phyloP scores from a whole-genome alignment of 192 early-diverging fungal species.

The Backusella parvicylindrica region DNA sequence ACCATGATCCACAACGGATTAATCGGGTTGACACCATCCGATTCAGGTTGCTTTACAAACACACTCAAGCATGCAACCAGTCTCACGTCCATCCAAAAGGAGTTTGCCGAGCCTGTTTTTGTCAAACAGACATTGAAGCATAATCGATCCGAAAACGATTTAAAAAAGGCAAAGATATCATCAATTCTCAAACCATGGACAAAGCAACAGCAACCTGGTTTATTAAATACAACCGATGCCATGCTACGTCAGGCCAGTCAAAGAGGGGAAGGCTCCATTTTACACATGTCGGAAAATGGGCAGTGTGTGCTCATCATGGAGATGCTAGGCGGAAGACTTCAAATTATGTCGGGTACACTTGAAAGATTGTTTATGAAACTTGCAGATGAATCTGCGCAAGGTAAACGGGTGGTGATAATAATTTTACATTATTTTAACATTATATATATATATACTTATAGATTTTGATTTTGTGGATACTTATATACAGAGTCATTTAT shows the following conservation, averaged over 20 bases:
- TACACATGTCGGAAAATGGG: constrained; percentile 53
- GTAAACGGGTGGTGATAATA: constrained; percentile 18
- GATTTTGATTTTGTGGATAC: constrained; percentile 70
- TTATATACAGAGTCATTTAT: constrained; percentile 56
- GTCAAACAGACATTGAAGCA: constrained; percentile 22
- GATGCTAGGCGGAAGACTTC: constrained; percentile 43
- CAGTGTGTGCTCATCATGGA: constrained; percentile 59
- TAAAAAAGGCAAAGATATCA: constrained; percentile 4
- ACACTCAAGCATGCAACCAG: background rate
- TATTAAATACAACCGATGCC: background rate
- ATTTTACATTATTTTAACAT: background rate
- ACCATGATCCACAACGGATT: constrained; percentile 6
- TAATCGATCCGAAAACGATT: constrained; percentile 24
- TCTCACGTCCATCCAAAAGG: constrained; percentile 15
- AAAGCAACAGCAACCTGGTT: background rate
- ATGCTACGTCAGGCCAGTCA: background rate
- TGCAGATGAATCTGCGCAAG: constrained; percentile 61
- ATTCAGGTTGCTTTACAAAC: constrained; percentile 5
- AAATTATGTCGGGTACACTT: constrained; percentile 57
- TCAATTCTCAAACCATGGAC: constrained; percentile 7
- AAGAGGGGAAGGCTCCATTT: constrained; percentile 14
- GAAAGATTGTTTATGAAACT: constrained; percentile 62
- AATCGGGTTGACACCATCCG: background rate
- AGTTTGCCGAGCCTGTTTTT: constrained; percentile 25
- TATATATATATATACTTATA: constrained; percentile 14